Evolutionary conservation across 2,329 filamentous ascomycete species (phyloP).

Genomic region (Elsinoe australis): DNA sequence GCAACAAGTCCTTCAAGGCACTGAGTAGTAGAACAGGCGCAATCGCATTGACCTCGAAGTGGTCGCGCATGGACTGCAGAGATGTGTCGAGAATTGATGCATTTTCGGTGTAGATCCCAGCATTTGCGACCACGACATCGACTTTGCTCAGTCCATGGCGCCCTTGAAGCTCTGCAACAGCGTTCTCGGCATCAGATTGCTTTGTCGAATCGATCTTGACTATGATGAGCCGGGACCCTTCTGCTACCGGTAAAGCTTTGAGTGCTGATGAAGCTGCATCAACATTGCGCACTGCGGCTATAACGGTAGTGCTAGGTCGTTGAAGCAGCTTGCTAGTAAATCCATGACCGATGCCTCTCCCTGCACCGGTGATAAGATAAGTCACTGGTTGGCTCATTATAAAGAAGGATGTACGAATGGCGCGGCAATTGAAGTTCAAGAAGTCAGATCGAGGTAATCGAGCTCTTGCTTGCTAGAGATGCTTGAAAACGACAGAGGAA

Average conservation of each 20-base stretch:
- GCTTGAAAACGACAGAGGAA: too few species aligned
- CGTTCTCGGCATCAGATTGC: slow-evolving; percentile 27
- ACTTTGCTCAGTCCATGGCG: slow-evolving; percentile 26
- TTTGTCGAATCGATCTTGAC: slow-evolving; percentile 37
- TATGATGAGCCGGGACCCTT: slow-evolving; percentile 34
- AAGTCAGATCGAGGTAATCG: too few species aligned
- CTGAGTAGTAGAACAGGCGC: slow-evolving; percentile 41
- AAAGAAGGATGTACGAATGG: too few species aligned
- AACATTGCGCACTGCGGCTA: slow-evolving; percentile 34
- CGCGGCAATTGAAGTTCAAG: too few species aligned
- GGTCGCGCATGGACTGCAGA: slow-evolving; percentile 17
- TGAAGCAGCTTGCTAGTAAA: slow-evolving; percentile 29
- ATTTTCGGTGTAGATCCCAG: slow-evolving; percentile 18
- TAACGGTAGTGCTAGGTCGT: slow-evolving; percentile 17
- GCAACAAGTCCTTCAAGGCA: slow-evolving; percentile 37
- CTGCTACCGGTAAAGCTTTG: slow-evolving; percentile 30
- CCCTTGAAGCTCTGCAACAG: slow-evolving; percentile 26
- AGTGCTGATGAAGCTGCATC: not conserved
- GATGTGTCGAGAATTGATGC: slow-evolving; percentile 22
- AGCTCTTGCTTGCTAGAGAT: too few species aligned
- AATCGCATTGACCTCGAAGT: slow-evolving; percentile 31
- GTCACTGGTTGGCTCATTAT: slow-evolving; percentile 16
- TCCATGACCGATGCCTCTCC: slow-evolving; percentile 33
- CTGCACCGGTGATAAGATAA: slow-evolving; percentile 32
- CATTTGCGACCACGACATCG: slow-evolving; percentile 23